Conservation (phyloP, 2,329 filamentous ascomycete genomes). For the Cladosporium sp. region DNA sequence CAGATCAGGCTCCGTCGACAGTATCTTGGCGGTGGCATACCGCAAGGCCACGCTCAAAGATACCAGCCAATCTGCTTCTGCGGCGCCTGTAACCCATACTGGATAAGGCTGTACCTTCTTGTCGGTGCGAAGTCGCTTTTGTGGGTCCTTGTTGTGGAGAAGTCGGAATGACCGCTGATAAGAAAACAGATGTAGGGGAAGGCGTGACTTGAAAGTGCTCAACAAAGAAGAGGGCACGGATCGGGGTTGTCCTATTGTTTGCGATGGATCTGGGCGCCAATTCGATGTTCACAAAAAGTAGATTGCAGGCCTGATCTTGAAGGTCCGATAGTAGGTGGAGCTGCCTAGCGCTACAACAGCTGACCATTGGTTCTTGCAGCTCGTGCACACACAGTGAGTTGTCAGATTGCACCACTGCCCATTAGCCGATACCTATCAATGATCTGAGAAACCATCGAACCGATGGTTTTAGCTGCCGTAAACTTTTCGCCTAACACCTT, state of each 20-base stretch:
- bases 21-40: not conserved
- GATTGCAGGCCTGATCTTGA: not conserved
- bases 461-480: slow-evolving; percentile 1
- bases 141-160: not conserved
- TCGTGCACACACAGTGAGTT: not conserved
- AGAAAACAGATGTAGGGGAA: not conserved
- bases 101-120: not conserved
- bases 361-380: not conserved
- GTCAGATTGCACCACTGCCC: not conserved
- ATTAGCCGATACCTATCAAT: slow-evolving; percentile 8
- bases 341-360: not conserved
- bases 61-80: not conserved
- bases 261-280: no score
- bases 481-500: not conserved
- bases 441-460: slow-evolving; percentile 9
- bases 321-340: not conserved
- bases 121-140: not conserved
- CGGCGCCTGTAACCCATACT: not conserved
- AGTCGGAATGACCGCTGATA: not conserved
- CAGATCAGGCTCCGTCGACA: not conserved
- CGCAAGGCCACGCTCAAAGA: not conserved
- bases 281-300: no score
- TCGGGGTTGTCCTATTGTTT: no score
- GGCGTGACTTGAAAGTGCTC: not conserved
- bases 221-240: not conserved